Conservation (phyloP, 768 basidiomycete species). For the Sarcomyxa edulis region DNA sequence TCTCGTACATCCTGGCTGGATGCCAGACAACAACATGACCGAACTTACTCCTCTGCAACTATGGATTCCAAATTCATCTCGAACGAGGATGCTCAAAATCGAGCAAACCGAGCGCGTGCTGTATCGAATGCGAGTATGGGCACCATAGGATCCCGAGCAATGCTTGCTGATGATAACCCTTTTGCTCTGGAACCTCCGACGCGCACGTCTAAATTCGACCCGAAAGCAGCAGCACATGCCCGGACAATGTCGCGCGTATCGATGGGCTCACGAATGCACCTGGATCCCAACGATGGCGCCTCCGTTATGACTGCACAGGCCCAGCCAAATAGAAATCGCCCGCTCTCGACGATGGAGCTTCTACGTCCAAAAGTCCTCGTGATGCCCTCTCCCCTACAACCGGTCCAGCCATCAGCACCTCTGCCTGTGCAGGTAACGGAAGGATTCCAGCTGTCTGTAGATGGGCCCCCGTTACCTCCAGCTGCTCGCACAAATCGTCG, state of each 20-base stretch:
- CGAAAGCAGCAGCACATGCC: constrained; percentile 54
- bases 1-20: constrained; percentile 13
- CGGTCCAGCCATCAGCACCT: constrained; percentile 29
- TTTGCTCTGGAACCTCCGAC: constrained; percentile 66
- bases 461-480: constrained; percentile 75
- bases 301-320: constrained; percentile 36
- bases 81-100: constrained; percentile 26
- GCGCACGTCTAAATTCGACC: constrained; percentile 75
- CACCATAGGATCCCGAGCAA: constrained; percentile 16
- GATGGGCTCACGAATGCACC: constrained; percentile 56
- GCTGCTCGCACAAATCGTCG: constrained; percentile 59
- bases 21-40: constrained; percentile 28
- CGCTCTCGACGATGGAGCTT: constrained; percentile 71
- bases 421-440: constrained; percentile 33
- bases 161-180: constrained; percentile 50
- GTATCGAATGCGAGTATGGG: constrained; percentile 41
- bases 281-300: constrained; percentile 47
- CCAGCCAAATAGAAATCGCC: constrained; percentile 40
- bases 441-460: constrained; percentile 59
- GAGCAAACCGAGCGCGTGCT: constrained; percentile 36
- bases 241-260: constrained; percentile 64
- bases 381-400: constrained; percentile 87
- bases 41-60: constrained; percentile 47
- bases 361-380: constrained; percentile 89
- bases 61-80: constrained; percentile 42